Evolutionary conservation across 2,329 filamentous ascomycete genomes (phyloP).

Genomic region (Monilinia polystroma): DNA sequence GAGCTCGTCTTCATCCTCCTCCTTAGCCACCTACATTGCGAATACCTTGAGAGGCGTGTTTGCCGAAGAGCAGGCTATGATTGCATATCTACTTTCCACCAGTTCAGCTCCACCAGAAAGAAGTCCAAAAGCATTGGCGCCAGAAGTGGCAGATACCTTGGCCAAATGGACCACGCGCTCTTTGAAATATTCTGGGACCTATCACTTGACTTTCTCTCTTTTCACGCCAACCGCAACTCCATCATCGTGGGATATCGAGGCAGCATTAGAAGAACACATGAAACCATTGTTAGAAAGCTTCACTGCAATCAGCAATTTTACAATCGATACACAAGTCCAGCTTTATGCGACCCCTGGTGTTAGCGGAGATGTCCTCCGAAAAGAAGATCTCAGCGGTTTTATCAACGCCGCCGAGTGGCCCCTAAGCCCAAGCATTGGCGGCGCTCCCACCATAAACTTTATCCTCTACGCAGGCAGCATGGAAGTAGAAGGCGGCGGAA

Average conservation of each 20-base stretch:
- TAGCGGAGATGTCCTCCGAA: conserved; percentile 63
- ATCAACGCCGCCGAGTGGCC: conserved; percentile 99
- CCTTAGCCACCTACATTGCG: conserved; percentile 75
- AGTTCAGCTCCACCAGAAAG: conserved; percentile 53
- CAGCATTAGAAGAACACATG: conserved; percentile 77
- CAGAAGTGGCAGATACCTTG: conserved; percentile 55
- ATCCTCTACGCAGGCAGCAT: conserved; percentile 78
- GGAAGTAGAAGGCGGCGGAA: conserved; percentile 49
- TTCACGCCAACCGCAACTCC: conserved; percentile 79
- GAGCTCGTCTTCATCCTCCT: conserved; percentile 67
- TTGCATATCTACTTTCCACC: conserved; percentile 69
- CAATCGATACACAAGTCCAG: conserved; percentile 93
- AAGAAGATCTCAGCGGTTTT: conserved; percentile 88
- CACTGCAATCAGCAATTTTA: conserved; percentile 86
- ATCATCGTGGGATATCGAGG: conserved; percentile 88
- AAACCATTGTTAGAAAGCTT: conserved; percentile 77
- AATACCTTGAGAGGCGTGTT: conserved; percentile 76
- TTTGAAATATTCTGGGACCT: conserved; percentile 88
- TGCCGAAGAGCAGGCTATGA: conserved; percentile 82
- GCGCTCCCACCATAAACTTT: conserved; percentile 93
- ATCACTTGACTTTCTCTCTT: conserved; percentile 92
- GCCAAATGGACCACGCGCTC: conserved; percentile 76
- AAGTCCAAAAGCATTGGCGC: conserved; percentile 48
- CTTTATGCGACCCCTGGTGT: conserved; percentile 77
- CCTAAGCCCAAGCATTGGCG: conserved; percentile 87